Conservation (phyloP, 176 grass and related monocot species). For the barley (Hordeum vulgare) region DNA sequence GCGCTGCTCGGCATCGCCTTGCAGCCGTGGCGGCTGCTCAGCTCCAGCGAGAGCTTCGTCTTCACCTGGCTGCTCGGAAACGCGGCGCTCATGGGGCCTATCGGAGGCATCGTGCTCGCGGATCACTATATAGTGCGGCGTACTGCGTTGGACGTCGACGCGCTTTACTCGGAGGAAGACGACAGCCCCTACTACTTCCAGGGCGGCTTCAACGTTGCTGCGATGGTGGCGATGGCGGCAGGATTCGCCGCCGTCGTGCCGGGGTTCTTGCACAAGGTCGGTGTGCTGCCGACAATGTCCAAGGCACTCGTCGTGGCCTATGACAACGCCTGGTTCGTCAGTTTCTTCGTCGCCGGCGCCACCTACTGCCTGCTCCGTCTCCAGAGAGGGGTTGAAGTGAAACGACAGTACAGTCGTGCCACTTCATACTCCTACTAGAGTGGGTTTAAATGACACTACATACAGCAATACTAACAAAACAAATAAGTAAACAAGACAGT, state of each 20-base stretch:
- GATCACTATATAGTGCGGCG: conserved; percentile 1
- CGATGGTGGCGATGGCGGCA: not conserved
- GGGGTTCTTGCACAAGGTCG: conserved; percentile 12
- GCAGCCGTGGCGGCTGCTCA: conserved; percentile 11
- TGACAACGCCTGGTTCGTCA: not conserved
- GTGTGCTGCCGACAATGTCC: not conserved
- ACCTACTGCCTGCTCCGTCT: not conserved
- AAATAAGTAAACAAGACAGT: not conserved
- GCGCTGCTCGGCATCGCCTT: conserved; percentile 1
- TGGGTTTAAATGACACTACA: not conserved
- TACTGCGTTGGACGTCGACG: not conserved
- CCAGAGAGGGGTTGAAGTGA: not conserved
- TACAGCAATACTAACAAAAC: not conserved
- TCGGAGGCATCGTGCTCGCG: conserved; percentile 6
- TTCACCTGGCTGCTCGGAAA: conserved; percentile 14
- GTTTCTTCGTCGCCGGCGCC: conserved; percentile 7
- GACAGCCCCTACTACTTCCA: conserved; percentile 4
- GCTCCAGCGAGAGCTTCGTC: conserved; percentile 11
- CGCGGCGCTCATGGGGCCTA: conserved; percentile 7
- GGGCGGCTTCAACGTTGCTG: not conserved
- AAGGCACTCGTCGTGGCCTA: conserved; percentile 2
- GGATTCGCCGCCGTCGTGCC: not conserved
- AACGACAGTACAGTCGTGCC: not conserved
- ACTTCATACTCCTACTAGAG: not conserved
- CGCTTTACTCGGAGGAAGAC: not conserved